These are phyloP conservation scores for Cornus controversa DNA, from an alignment of 148 eudicot genomes.

Conservation along the genomic window DNA sequence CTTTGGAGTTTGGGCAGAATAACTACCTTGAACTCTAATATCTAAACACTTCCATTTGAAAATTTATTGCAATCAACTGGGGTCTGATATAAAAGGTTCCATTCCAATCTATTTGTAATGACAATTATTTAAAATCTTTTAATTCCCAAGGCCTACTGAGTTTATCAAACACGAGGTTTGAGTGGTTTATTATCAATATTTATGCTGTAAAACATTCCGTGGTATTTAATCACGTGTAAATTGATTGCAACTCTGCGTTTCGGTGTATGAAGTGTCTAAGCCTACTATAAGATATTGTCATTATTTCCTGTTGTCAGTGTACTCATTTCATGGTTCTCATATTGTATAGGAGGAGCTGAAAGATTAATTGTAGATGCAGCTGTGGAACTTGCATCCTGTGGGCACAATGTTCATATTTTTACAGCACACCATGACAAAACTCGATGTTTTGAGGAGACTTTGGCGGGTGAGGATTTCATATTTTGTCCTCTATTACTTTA, in stretches of 20 bases:
- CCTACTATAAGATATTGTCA: background rate
- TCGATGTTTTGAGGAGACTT: slow-evolving; percentile 93
- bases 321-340: background rate
- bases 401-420: slow-evolving; percentile 81
- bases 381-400: slow-evolving; percentile 70
- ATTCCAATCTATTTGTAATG: too few species aligned
- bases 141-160: too few species aligned
- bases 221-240: too few species aligned
- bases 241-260: too few species aligned
- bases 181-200: too few species aligned
- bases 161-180: too few species aligned
- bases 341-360: slow-evolving; percentile 83
- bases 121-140: too few species aligned
- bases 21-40: too few species aligned
- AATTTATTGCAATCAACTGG: too few species aligned
- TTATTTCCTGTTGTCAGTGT: background rate
- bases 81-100: too few species aligned
- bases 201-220: too few species aligned
- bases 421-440: slow-evolving; percentile 83
- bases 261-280: background rate
- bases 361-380: slow-evolving; percentile 98
- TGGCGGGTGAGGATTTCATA: slow-evolving; percentile 47
- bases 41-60: too few species aligned
- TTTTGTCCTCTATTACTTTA: background rate
- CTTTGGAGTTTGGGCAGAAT: background rate